A percentile compares a stretch with the other conserved stretches of the same genome.
Evolutionary conservation across 495 filamentous ascomycete species (phyloP).

Genomic region (Tuber calosporum): DNA sequence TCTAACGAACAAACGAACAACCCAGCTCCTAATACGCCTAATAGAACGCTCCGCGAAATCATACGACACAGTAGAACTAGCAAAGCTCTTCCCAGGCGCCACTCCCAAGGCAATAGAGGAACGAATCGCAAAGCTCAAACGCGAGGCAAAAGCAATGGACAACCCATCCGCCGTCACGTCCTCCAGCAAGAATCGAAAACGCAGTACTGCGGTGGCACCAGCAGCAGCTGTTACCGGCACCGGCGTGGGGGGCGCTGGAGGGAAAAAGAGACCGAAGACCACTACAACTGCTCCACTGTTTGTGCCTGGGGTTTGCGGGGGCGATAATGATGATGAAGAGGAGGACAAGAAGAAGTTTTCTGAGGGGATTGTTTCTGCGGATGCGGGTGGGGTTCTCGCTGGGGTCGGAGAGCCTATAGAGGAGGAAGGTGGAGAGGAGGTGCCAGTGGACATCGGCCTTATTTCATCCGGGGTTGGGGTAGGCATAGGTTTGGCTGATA

Average conservation of each 20-base stretch:
- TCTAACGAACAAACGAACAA: background rate
- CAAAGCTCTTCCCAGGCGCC: conserved; percentile 39
- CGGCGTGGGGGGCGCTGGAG: background rate
- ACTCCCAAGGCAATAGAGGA: conserved; percentile 42
- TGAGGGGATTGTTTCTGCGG: background rate
- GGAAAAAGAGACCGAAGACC: conserved; percentile 13
- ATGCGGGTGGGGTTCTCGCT: background rate
- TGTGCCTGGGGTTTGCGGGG: background rate
- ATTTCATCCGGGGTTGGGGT: background rate
- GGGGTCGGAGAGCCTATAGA: background rate
- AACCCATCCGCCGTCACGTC: conserved; percentile 24
- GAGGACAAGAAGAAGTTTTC: background rate
- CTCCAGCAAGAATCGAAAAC: conserved; percentile 27
- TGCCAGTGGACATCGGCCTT: background rate
- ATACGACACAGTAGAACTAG: conserved; percentile 39
- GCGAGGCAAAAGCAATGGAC: conserved; percentile 41
- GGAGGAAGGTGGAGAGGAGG: background rate
- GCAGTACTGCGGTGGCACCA: conserved; percentile 24
- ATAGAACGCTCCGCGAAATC: conserved; percentile 42
- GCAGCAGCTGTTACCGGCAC: conserved; percentile 7
- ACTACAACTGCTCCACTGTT: background rate
- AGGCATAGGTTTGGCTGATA: background rate
- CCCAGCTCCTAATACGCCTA: conserved; percentile 40
- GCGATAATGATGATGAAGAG: background rate
- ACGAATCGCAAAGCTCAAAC: conserved; percentile 42